Percentiles rank a stretch among this genome's conserved stretches.
Conservation (phyloP, 805 yeast species). For the Kazachstania africana region DNA sequence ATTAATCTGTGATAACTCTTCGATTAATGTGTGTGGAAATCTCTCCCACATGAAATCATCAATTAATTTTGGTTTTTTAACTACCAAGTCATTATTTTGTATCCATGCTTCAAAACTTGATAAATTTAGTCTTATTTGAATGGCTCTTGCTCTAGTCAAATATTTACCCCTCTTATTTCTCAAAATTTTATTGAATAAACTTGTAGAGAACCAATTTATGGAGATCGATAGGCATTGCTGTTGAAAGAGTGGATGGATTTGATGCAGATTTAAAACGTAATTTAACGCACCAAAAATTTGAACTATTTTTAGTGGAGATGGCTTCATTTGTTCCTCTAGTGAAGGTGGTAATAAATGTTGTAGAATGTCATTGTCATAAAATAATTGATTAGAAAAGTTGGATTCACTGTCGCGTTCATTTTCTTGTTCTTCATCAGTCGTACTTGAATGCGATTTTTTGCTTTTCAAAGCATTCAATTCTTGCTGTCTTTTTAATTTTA, state of each 20-base stretch:
- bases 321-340: slow-evolving; percentile 64
- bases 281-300: slow-evolving; percentile 83
- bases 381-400: slow-evolving; percentile 11
- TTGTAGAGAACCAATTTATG: slow-evolving; percentile 63
- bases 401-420: slow-evolving; percentile 4
- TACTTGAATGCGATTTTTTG: not conserved
- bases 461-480: not conserved
- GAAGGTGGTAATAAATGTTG: slow-evolving; percentile 79
- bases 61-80: slow-evolving; percentile 25
- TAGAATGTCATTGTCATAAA: slow-evolving; percentile 59
- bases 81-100: slow-evolving; percentile 31
- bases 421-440: slow-evolving; percentile 1
- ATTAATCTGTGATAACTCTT: slow-evolving; percentile 22
- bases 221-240: slow-evolving; percentile 71
- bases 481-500: slow-evolving; percentile 5
- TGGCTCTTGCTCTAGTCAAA: slow-evolving; percentile 70
- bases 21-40: slow-evolving; percentile 28
- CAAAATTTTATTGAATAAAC: slow-evolving; percentile 62
- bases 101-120: slow-evolving; percentile 93
- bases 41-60: slow-evolving; percentile 29
- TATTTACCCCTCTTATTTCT: slow-evolving; percentile 46
- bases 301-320: slow-evolving; percentile 77
- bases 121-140: slow-evolving; percentile 78
- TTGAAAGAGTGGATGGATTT: slow-evolving; percentile 65
- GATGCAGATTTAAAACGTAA: slow-evolving; percentile 72